These are phyloP conservation scores for Diaporthe velutina DNA, from an alignment of 2,329 filamentous ascomycete genomes.

Conservation along the genomic window DNA sequence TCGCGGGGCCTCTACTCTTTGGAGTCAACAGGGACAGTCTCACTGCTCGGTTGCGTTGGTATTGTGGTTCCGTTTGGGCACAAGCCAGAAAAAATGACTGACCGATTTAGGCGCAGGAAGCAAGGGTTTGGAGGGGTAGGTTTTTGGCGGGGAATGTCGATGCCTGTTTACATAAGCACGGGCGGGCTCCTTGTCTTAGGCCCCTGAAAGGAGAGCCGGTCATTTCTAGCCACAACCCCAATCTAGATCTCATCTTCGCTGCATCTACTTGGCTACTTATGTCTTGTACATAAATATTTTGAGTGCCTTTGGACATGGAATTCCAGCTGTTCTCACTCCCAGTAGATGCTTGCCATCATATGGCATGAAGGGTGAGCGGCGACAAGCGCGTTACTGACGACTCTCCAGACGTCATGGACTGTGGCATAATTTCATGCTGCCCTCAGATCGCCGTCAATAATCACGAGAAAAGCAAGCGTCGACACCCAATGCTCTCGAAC, in stretches of 20 bases:
- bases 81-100: conserved; percentile 27
- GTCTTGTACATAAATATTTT: no score
- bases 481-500: neutral
- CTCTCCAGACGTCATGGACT: neutral
- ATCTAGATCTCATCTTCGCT: neutral
- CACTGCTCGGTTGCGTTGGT: conserved; percentile 29
- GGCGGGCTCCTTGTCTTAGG: neutral
- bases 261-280: neutral
- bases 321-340: neutral
- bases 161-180: conserved; percentile 19
- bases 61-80: conserved; percentile 28
- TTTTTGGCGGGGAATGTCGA: conserved; percentile 9
- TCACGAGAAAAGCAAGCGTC: neutral
- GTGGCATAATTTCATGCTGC: neutral
- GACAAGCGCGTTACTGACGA: neutral
- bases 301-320: neutral
- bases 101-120: conserved; percentile 28
- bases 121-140: conserved; percentile 31
- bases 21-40: conserved; percentile 16
- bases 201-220: neutral
- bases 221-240: neutral
- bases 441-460: neutral
- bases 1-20: neutral
- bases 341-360: neutral
- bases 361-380: neutral